Percentiles rank a stretch among this genome's conserved stretches.
Evolutionary conservation across 345 rosid genomes (phyloP).

Genomic region (Brassica cretica): DNA sequence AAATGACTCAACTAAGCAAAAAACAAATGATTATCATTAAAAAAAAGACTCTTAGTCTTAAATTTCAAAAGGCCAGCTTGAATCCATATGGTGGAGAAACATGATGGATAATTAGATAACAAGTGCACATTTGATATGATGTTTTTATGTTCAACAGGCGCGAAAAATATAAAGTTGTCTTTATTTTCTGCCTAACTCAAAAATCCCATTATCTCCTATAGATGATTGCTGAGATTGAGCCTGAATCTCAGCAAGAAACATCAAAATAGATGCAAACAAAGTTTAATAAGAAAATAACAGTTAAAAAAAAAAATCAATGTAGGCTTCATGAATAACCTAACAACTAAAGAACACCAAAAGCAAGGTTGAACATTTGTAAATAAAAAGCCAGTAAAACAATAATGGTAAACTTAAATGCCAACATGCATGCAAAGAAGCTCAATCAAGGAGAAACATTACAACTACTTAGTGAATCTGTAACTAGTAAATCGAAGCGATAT

Average conservation of each 20-base stretch:
- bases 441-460: constrained; percentile 1
- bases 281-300: background rate
- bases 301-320: background rate
- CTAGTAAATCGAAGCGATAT: constrained; percentile 15
- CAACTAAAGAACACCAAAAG: constrained; percentile 22
- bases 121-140: constrained; percentile 37
- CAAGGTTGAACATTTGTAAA: constrained; percentile 11
- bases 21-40: constrained; percentile 29
- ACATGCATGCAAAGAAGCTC: constrained; percentile 37
- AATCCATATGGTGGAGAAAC: constrained; percentile 29
- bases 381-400: background rate
- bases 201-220: constrained; percentile 9
- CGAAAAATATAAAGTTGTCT: constrained; percentile 27
- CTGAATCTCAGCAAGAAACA: constrained; percentile 27
- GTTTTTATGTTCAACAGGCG: constrained; percentile 18
- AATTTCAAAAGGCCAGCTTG: constrained; percentile 33
- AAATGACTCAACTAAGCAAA: constrained; percentile 33
- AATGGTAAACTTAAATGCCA: constrained; percentile 21
- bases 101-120: constrained; percentile 36
- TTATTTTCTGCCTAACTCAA: constrained; percentile 25
- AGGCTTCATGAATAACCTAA: constrained; percentile 34
- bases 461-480: background rate
- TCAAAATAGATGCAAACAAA: background rate
- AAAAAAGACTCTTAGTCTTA: background rate
- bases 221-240: constrained; percentile 40